Conservation (phyloP, 73 alveolate species). For the Symbiodinium pilosum region DNA sequence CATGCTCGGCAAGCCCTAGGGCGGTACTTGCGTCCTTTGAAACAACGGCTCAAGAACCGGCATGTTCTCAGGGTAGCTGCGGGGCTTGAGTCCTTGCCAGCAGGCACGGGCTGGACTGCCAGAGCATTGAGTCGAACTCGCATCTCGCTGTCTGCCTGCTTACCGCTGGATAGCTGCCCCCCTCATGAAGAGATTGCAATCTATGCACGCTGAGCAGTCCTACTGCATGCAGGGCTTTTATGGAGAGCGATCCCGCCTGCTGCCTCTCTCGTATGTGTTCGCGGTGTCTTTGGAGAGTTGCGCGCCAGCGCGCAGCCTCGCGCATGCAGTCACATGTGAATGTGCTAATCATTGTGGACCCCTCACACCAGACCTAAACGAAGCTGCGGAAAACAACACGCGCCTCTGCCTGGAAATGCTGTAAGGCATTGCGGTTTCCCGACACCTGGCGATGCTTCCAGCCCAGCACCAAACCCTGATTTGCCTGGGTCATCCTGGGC, state of each 20-base stretch:
- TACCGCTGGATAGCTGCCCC: no score
- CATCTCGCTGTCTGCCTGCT: neutral
- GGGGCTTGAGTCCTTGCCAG: neutral
- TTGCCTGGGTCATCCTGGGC: no score
- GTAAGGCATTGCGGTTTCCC: neutral
- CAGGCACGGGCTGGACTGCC: conserved; percentile 13
- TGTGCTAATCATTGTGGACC: neutral
- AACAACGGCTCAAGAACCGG: neutral
- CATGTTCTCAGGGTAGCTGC: neutral
- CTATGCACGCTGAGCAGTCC: neutral
- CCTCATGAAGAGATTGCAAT: neutral
- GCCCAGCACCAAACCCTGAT: no score
- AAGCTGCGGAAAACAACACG: no score
- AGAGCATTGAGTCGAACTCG: neutral
- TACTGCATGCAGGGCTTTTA: neutral
- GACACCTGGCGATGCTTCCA: no score
- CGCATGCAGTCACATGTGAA: neutral
- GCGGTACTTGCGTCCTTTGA: no score
- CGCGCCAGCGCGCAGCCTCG: conserved; percentile 10
- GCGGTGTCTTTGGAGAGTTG: neutral
- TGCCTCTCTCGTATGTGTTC: neutral
- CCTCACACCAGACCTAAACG: neutral
- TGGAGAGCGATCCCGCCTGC: neutral
- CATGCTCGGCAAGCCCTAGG: neutral
- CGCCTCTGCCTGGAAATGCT: neutral